These are phyloP conservation scores for Leptosphaerulina australis DNA, from an alignment of 2,329 filamentous ascomycete genomes.

Conservation along the genomic window DNA sequence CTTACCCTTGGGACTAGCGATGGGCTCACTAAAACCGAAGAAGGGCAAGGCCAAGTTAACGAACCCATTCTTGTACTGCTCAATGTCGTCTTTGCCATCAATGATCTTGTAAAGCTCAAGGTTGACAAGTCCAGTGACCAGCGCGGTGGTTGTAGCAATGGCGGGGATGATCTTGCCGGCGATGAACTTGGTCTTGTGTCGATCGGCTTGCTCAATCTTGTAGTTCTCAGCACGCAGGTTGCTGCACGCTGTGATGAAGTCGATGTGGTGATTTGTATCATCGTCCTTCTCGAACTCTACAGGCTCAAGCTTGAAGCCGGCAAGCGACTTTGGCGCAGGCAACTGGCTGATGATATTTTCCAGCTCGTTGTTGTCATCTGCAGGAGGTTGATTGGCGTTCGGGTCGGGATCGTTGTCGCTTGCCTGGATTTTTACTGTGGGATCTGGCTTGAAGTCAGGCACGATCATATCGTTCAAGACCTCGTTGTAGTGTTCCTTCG, in stretches of 20 bases:
- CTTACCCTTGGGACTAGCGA: constrained; percentile 88
- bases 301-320: constrained; percentile 85
- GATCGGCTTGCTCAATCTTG: constrained; percentile 89
- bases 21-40: constrained; percentile 97
- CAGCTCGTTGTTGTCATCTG: constrained; percentile 78
- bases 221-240: constrained; percentile 98
- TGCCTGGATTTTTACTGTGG: constrained; percentile 94
- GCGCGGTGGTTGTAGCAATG: constrained; percentile 94
- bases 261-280: constrained; percentile 96
- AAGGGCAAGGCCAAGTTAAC: constrained; percentile 95
- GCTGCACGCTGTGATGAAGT: constrained; percentile 97
- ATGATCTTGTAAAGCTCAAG: constrained; percentile 96
- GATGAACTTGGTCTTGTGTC: constrained; percentile 99
- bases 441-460: constrained; percentile 89
- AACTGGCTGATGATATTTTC: constrained; percentile 73
- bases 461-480: constrained; percentile 93
- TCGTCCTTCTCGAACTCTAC: constrained; percentile 99
- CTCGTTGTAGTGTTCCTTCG: constrained; percentile 74
- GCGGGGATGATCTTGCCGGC: constrained; percentile 99
- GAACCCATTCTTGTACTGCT: constrained; percentile 99
- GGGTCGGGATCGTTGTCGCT: constrained; percentile 95
- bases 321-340: constrained; percentile 78
- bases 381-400: constrained; percentile 67
- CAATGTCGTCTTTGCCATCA: constrained; percentile 93
- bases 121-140: constrained; percentile 91